Conservation (phyloP, 148 eudicot species). For the Rheum nobile region DNA sequence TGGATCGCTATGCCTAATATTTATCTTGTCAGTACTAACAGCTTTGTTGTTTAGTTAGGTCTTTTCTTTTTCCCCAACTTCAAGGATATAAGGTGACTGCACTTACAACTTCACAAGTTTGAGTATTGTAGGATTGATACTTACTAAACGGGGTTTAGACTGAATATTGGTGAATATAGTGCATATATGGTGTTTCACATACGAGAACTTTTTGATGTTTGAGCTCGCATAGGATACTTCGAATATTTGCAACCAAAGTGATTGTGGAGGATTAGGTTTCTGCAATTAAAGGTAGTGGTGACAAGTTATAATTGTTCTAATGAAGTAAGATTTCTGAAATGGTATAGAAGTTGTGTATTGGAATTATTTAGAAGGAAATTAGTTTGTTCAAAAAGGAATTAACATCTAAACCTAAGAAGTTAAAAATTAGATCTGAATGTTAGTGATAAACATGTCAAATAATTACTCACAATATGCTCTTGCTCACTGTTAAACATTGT, state of each 20-base stretch:
- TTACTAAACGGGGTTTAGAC: neutral
- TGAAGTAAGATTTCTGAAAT: neutral
- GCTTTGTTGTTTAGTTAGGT: neutral
- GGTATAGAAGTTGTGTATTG: neutral
- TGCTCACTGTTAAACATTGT: no score
- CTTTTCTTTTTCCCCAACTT: neutral
- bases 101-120: neutral
- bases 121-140: neutral
- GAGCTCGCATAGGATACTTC: neutral
- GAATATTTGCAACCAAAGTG: neutral
- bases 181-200: neutral
- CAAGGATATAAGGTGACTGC: neutral
- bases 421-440: neutral
- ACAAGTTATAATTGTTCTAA: neutral
- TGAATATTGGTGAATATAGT: neutral
- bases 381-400: neutral
- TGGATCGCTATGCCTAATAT: neutral
- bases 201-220: neutral
- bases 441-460: neutral
- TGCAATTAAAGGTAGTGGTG: neutral
- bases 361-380: neutral
- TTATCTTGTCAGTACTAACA: neutral
- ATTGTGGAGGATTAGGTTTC: neutral
- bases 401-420: neutral
- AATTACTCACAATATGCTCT: neutral